phyloP scores from a whole-genome alignment of 192 early-diverging fungal genomes.

The Linnemannia schmuckeri region DNA sequence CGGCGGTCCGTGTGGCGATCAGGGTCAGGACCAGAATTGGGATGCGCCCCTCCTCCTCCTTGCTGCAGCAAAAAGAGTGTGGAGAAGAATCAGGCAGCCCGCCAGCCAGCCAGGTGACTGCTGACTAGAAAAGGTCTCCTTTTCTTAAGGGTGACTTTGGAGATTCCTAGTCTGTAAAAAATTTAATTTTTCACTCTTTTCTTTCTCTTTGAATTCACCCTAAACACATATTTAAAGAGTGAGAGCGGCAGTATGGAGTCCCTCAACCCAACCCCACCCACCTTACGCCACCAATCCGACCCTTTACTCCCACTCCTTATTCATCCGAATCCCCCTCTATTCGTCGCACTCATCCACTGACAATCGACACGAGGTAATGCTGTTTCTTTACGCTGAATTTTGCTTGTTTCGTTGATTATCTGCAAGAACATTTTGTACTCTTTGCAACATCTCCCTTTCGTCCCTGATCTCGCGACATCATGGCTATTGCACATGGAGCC shows the following conservation, averaged over 20 bases:
- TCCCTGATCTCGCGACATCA: too few relatives aligned
- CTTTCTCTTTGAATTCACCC: not conserved
- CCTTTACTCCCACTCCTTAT: not conserved
- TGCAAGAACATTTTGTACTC: too few relatives aligned
- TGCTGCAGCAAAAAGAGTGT: not conserved
- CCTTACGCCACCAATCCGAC: slow-evolving; percentile 15
- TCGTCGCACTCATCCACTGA: not conserved
- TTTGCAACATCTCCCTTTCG: too few relatives aligned
- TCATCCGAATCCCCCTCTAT: not conserved
- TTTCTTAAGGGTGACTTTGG: not conserved
- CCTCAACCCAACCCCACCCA: not conserved
- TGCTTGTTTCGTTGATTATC: too few relatives aligned
- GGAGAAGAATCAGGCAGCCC: not conserved
- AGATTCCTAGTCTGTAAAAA: not conserved
- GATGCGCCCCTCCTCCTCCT: too few relatives aligned
- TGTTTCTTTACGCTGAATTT: too few relatives aligned
- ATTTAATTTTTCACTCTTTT: not conserved
- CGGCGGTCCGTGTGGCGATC: not conserved
- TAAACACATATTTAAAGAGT: not conserved
- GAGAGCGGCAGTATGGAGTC: not conserved
- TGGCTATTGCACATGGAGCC: too few relatives aligned
- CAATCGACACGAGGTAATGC: not conserved
- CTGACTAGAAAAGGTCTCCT: not conserved
- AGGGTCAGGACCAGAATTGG: not conserved
- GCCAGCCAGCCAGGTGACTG: too few relatives aligned